Evolutionary conservation across 306 rosid species (phyloP), one percentile per base, ranked within the genome.

Genomic region (Luffa aegyptiaca): DNA sequence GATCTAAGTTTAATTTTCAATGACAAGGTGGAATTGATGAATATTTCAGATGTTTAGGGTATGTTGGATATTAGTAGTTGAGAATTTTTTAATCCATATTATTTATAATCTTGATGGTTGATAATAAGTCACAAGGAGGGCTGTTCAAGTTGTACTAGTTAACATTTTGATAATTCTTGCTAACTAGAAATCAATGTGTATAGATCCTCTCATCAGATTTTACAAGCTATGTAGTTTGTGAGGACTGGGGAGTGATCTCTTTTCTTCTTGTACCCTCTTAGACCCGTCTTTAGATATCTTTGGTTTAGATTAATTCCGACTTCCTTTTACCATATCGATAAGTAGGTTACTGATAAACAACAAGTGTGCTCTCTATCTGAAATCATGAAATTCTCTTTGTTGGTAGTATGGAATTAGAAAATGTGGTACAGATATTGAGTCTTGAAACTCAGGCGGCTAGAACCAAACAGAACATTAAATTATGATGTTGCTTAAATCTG

Each of bases 401-500:
- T 68, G 52, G 51, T 70, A 10, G 52, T 44, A 4, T 44, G 76
- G 45, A 44, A 44, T 70, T 3, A 20, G 10, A 44, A n/a, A 8
- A 20, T 70, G 14, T 44, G 55, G 36, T 10, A 12, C 51, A 20
- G 12, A 69, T 41, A 45, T 41, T 3, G 14, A 6, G 16, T 37
- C 49, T 69, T 69, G 52, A 45, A 21, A 44, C 5, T 68, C 51
- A 8, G 74, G 48, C 17, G 73, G 18, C 2, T 68, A 68, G 20
- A 33, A 61, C 68, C 74, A 68, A 68, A 68, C 10, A 41, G 39
- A 39, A 41, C 51, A 37, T 68, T 33, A 3, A 21, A 48, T 20
- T 18, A 68, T 46, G 26, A 58, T 75, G 80, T 81, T 72, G 63
- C 81, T 77, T 84, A 59, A 72, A 81, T 68, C 78, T 83, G 76